Base-by-base conservation (phyloP, 2,329 filamentous ascomycete species). In the Fusarium gaditjirri region DNA sequence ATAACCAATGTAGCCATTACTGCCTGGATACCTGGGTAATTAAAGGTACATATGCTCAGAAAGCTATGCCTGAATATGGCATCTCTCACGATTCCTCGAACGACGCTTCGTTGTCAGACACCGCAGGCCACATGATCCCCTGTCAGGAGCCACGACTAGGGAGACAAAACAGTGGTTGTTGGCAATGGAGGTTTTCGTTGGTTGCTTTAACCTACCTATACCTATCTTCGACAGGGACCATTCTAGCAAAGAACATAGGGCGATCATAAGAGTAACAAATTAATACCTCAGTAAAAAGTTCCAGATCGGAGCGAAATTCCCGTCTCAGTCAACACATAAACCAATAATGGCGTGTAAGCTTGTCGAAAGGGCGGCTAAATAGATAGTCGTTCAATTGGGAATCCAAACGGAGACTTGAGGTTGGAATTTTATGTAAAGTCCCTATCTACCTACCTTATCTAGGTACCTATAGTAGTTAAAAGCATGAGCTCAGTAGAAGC, bases 291-390 rank as follows among this genome's bases (percentile, higher is more conserved):
- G 21, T 49, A 23, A 25, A 14, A n/a, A 27, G 33, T 27, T 21
- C 25, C 23, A 36, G 16, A 38, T 57, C 42, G 23, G 42, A 25
- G 38, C n/a, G 19, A 35, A 56, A 23, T 54, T 36, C 19, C n/a
- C n/a, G 16, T 16, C n/a, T 38, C 14, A n/a, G 23, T n/a, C 25
- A 49, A 38, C 43, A 29, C 13, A 23, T 19, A 38, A 41, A 25
- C 43, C n/a, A 66, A 54, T n/a, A 66, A 72, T 70, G 55, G 61
- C 69, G 43, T 70, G 55, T 39, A 31, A 33, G 31, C 38, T 39
- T 35, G 10, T 67, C 27, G 14, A 43, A 36, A 41, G 19, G 43
- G 27, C 8, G 25, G 43, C 29, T 46, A 19, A 49, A 47, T 29
- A 29, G 27, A 8, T 42, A 35, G 61, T 54, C 33, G 31, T 47